Percentiles rank a stretch among this genome's conserved stretches.
Evolutionary conservation across 208 protist genomes (phyloP).

Genomic region (Angomonas ambiguus): DNA sequence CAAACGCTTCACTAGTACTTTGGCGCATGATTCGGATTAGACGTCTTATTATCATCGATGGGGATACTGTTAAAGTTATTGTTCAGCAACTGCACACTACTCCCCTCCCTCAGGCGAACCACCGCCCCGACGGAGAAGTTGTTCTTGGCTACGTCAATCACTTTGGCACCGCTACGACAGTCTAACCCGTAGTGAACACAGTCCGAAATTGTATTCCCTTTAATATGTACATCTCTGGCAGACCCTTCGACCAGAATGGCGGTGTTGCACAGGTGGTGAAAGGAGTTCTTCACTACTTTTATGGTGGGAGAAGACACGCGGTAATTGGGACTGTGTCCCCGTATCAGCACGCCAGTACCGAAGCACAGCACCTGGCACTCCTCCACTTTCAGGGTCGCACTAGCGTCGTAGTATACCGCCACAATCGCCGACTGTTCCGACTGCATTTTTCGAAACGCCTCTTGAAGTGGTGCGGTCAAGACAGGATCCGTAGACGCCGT

Average conservation of each 20-base stretch:
- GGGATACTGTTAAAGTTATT: constrained; percentile 61
- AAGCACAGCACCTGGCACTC: constrained; percentile 47
- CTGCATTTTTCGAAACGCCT: constrained; percentile 13
- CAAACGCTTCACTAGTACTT: constrained; percentile 38
- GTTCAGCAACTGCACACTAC: constrained; percentile 47
- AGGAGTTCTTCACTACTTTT: constrained; percentile 14
- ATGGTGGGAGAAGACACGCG: constrained; percentile 11
- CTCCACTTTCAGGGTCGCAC: constrained; percentile 28
- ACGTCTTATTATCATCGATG: constrained; percentile 41
- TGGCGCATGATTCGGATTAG: constrained; percentile 62
- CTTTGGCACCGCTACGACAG: constrained; percentile 35
- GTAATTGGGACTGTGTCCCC: constrained; percentile 10
- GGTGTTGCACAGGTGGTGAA: constrained; percentile 59
- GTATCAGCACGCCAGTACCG: constrained; percentile 35
- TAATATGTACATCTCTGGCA: constrained; percentile 46
- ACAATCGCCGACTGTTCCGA: constrained; percentile 23
- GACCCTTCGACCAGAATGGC: constrained; percentile 48
- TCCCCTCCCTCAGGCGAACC: constrained; percentile 57
- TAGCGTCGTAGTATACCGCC: constrained; percentile 49
- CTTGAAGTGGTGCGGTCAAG: constrained; percentile 15
- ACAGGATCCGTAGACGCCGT: neutral
- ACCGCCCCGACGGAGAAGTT: constrained; percentile 39
- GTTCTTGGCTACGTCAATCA: constrained; percentile 58
- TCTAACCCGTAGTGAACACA: constrained; percentile 83
- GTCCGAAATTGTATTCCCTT: constrained; percentile 40